A percentile compares a stretch with the other conserved stretches of the same genome.
These are phyloP conservation scores for Phytophthora multivora DNA, from an alignment of 352 stramenopile genomes.

Conservation along the genomic window DNA sequence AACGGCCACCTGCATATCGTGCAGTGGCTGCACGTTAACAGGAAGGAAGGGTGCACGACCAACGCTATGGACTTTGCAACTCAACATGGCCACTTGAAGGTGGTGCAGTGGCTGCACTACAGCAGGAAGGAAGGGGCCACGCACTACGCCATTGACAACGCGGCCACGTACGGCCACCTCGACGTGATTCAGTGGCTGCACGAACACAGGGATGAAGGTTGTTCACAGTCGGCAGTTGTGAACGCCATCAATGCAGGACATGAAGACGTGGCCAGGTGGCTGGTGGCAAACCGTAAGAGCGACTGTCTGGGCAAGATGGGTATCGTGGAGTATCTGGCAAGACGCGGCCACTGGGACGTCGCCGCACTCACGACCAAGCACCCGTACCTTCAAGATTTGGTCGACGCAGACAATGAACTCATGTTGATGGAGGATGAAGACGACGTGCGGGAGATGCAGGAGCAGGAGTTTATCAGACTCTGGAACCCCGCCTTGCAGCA, in stretches of 20 bases:
- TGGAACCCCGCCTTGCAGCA: constrained; percentile 5
- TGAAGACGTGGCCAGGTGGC: constrained; percentile 57
- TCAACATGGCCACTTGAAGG: constrained; percentile 54
- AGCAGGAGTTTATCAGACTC: constrained; percentile 21
- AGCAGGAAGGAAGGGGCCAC: constrained; percentile 60
- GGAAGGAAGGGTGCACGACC: constrained; percentile 58
- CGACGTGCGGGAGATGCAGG: constrained; percentile 11
- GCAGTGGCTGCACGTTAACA: constrained; percentile 66
- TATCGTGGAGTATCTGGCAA: constrained; percentile 44
- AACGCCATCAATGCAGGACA: constrained; percentile 67
- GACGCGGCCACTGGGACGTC: constrained; percentile 37
- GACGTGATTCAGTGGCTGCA: constrained; percentile 61
- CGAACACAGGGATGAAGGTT: constrained; percentile 56
- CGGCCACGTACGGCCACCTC: constrained; percentile 51
- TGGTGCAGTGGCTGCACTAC: constrained; percentile 66
- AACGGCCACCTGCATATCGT: constrained; percentile 62
- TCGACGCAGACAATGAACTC: constrained; percentile 26
- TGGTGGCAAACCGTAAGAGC: constrained; percentile 48
- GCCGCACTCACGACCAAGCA: constrained; percentile 39
- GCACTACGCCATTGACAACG: constrained; percentile 62
- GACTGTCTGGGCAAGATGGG: constrained; percentile 40
- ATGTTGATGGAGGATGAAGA: constrained; percentile 28
- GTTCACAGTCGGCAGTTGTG: constrained; percentile 67
- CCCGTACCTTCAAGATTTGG: constrained; percentile 34
- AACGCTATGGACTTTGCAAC: constrained; percentile 75